phyloP scores from a whole-genome alignment of 2,329 filamentous ascomycete genomes.

The Hortaea werneckii region DNA sequence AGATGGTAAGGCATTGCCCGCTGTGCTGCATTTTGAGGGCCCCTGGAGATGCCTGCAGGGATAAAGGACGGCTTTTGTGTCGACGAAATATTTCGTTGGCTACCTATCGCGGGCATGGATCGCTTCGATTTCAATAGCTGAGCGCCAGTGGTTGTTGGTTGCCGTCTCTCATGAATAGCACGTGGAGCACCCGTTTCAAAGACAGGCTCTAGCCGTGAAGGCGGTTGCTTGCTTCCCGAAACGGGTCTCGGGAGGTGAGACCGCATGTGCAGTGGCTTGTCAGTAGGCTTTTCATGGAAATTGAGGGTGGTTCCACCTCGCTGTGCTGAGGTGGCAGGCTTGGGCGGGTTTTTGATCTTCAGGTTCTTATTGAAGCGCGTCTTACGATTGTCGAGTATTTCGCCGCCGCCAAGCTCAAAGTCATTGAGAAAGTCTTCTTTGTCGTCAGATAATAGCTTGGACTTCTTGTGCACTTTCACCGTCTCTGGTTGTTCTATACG shows the following conservation, averaged over 20 bases:
- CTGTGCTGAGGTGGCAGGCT: conserved; percentile 56
- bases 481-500: conserved; percentile 26
- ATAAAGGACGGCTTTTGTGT: conserved; percentile 65
- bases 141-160: conserved; percentile 43
- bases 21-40: conserved; percentile 65
- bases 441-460: conserved; percentile 23
- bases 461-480: conserved; percentile 26
- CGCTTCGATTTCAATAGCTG: conserved; percentile 50
- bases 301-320: conserved; percentile 73
- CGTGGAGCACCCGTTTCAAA: conserved; percentile 75
- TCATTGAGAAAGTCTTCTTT: conserved; percentile 74
- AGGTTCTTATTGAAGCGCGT: conserved; percentile 84
- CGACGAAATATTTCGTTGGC: conserved; percentile 27
- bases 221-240: conserved; percentile 34
- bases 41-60: conserved; percentile 67
- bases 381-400: conserved; percentile 66
- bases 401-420: conserved; percentile 75
- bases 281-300: conserved; percentile 65
- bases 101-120: conserved; percentile 49
- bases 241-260: conserved; percentile 75
- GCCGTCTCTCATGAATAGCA: conserved; percentile 48
- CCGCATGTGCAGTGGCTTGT: conserved; percentile 25
- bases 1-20: conserved; percentile 51
- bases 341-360: conserved; percentile 60
- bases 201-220: conserved; percentile 75